phyloP scores from a whole-genome alignment of 441 rosid species.

The Euphorbia celastroides region DNA sequence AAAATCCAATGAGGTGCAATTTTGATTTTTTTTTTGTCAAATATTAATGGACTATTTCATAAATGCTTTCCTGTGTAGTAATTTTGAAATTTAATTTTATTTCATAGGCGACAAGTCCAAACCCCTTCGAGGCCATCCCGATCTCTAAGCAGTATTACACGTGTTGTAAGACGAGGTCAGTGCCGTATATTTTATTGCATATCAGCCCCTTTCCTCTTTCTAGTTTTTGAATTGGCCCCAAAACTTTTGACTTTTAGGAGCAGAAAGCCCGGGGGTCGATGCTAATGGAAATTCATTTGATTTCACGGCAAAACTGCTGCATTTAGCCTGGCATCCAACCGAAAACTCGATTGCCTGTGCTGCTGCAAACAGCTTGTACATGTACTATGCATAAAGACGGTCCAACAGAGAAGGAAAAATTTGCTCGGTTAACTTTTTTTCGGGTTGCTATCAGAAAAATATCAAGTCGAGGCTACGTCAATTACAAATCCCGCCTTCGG shows the following conservation, averaged over 20 bases:
- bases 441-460: slow-evolving; percentile 42
- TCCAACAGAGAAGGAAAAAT: slow-evolving; percentile 22
- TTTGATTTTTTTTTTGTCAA: neutral
- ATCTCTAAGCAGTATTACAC: slow-evolving; percentile 79
- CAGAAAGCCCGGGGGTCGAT: slow-evolving; percentile 69
- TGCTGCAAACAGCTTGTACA: slow-evolving; percentile 98
- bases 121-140: slow-evolving; percentile 75
- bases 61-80: neutral
- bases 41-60: neutral
- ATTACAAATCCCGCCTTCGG: too few species aligned
- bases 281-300: slow-evolving; percentile 87
- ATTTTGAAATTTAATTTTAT: slow-evolving; percentile 11
- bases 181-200: neutral
- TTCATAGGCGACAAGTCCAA: slow-evolving; percentile 74
- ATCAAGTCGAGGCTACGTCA: slow-evolving; percentile 37
- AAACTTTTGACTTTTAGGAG: slow-evolving; percentile 34
- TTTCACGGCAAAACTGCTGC: slow-evolving; percentile 85
- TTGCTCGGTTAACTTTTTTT: slow-evolving; percentile 32
- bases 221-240: neutral
- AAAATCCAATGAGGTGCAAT: slow-evolving; percentile 86
- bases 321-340: slow-evolving; percentile 96
- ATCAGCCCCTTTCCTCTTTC: neutral
- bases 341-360: slow-evolving; percentile 96
- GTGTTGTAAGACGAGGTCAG: slow-evolving; percentile 70
- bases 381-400: slow-evolving; percentile 77